Evolutionary conservation across 371 early-diverging fungal species (phyloP).

Genomic region (Dentiscutata heterogama): DNA sequence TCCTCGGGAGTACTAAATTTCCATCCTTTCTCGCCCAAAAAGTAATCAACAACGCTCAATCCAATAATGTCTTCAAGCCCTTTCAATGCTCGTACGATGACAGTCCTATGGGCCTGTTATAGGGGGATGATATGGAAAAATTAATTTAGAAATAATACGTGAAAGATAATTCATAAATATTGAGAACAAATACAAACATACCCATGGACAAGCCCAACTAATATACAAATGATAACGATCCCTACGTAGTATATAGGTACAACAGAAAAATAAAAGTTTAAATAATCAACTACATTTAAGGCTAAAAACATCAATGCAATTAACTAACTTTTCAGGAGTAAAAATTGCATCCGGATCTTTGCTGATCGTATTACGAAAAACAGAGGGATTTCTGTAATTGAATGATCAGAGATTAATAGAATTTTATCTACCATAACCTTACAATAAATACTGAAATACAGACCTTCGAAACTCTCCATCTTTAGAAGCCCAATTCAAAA

Average conservation of each 20-base stretch:
- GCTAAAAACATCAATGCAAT: slow-evolving; percentile 48
- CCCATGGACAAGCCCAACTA: slow-evolving; percentile 90
- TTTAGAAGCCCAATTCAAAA: slow-evolving; percentile 81
- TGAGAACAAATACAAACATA: slow-evolving; percentile 47
- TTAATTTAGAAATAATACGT: background rate
- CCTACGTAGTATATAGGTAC: slow-evolving; percentile 49
- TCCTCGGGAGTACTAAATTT: slow-evolving; percentile 77
- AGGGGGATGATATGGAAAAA: background rate
- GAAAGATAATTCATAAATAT: background rate
- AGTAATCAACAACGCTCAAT: slow-evolving; percentile 86
- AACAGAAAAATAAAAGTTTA: background rate
- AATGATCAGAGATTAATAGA: no score
- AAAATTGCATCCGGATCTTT: slow-evolving; percentile 72
- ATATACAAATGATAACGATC: slow-evolving; percentile 84
- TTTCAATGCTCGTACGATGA: slow-evolving; percentile 88
- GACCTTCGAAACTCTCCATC: slow-evolving; percentile 80
- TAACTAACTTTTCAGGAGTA: slow-evolving; percentile 75
- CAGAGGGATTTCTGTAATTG: slow-evolving; percentile 76
- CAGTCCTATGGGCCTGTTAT: slow-evolving; percentile 84
- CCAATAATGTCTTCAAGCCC: slow-evolving; percentile 84
- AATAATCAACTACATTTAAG: background rate
- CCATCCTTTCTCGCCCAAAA: slow-evolving; percentile 86
- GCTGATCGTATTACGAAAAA: slow-evolving; percentile 80
- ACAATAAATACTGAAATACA: no score
- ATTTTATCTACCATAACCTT: no score